Conservation (phyloP, 2,329 filamentous ascomycete species). For the Aspergillus sp. region DNA sequence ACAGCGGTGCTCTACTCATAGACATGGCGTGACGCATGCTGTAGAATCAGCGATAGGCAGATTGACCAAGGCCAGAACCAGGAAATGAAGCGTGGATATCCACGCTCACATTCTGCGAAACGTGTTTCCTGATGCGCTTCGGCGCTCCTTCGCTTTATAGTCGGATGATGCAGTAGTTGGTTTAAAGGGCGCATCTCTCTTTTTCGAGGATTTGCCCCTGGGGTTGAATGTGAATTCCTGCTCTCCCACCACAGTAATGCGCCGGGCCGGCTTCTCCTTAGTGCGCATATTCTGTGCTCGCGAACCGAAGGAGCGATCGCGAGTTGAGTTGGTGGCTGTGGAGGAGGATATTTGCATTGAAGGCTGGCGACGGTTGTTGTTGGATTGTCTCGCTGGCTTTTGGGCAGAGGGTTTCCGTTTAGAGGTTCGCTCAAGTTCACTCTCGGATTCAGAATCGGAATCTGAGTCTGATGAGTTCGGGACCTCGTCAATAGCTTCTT, state of each 20-base stretch:
- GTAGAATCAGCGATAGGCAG: neutral
- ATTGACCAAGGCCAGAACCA: neutral
- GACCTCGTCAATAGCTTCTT: constrained; percentile 58
- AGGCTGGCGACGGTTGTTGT: constrained; percentile 46
- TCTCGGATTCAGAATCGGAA: constrained; percentile 34
- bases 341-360: constrained; percentile 60
- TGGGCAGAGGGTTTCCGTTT: constrained; percentile 38
- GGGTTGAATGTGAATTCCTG: constrained; percentile 64
- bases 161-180: constrained; percentile 21
- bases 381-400: constrained; percentile 45
- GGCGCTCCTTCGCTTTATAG: constrained; percentile 42
- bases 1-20: neutral
- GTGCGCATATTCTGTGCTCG: constrained; percentile 49
- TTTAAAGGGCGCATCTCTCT: neutral
- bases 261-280: constrained; percentile 33
- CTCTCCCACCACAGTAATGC: constrained; percentile 45
- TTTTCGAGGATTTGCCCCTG: constrained; percentile 40
- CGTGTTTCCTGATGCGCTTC: constrained; percentile 51
- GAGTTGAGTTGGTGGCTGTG: constrained; percentile 41
- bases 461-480: constrained; percentile 43
- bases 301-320: constrained; percentile 59
- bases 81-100: neutral
- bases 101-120: constrained; percentile 46
- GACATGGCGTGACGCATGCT: neutral
- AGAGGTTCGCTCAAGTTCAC: constrained; percentile 21